Percentiles rank a stretch among this genome's conserved stretches.
Evolutionary conservation across 129 eudicot genomes (phyloP).

Genomic region (Silybum marianum): DNA sequence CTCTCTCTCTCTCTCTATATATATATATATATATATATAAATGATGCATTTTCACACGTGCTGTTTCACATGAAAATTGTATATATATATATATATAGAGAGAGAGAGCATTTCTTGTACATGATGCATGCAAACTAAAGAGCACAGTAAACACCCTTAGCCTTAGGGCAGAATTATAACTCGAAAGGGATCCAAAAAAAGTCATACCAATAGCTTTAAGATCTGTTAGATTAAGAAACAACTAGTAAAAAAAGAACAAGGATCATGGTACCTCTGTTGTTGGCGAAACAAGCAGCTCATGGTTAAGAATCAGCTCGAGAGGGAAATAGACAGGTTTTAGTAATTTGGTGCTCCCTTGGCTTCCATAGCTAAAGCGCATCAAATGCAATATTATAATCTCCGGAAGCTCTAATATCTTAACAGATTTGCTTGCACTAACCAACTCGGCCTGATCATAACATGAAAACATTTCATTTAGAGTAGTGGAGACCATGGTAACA

Average conservation of each 20-base stretch:
- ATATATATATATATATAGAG: too few species aligned
- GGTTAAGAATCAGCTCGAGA: slow-evolving; percentile 58
- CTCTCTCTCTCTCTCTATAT: too few species aligned
- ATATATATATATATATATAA: not conserved
- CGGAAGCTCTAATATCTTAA: slow-evolving; percentile 67
- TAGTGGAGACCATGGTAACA: not conserved
- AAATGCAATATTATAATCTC: slow-evolving; percentile 76
- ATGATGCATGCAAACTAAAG: not conserved
- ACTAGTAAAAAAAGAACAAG: not conserved
- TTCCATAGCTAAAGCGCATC: slow-evolving; percentile 86
- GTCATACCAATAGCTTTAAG: not conserved
- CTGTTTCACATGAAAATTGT: not conserved
- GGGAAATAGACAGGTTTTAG: slow-evolving; percentile 73
- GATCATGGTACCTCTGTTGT: slow-evolving; percentile 53
- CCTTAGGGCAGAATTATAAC: not conserved
- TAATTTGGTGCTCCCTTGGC: slow-evolving; percentile 81
- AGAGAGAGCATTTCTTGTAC: too few species aligned
- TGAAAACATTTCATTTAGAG: not conserved
- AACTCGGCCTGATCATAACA: slow-evolving; percentile 62
- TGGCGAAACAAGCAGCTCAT: slow-evolving; percentile 59
- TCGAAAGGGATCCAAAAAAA: slow-evolving; percentile 5
- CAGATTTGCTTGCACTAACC: slow-evolving; percentile 84
- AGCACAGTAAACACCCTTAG: not conserved
- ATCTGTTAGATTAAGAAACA: not conserved
- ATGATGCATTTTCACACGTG: not conserved